Base-by-base conservation (phyloP, 2,329 filamentous ascomycete genomes). In the Penicillium sp. region DNA sequence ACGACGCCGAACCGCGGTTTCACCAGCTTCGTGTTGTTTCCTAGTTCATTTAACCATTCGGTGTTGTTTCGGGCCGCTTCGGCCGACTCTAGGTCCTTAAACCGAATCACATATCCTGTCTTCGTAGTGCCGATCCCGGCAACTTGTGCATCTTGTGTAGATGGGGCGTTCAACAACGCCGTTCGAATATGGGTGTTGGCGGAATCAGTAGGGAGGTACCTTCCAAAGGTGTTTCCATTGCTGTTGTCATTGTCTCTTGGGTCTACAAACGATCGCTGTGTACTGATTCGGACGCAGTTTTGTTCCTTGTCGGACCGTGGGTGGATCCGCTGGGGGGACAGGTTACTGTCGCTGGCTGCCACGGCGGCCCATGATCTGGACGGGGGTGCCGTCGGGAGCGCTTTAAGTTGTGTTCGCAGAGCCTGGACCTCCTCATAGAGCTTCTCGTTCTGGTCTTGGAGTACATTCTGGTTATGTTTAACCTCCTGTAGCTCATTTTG, bases 51-150 rank as follows among this genome's bases (percentile, higher is more conserved):
- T 28, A 53, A 41, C 60, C 53, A 66, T 39, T 50, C 48, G 14
- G 53, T 63, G 31, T 65, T 61, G 24, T 47, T 60, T 14, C 51
- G 50, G 11, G 62, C 59, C 20, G 46, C 43, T 16, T 63, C 51
- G 4, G 57, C 53, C 36, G 51, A 63, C 42, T 50, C 38, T 18
- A 45, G 13, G 39, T 66, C 44, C 46, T 58, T 59, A 30, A 65
- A 66, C 22, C 55, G 33, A 35, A 66, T 57, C 10, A 66, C 14
- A 43, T 66, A 65, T 24, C 60, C 58, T 14, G 48, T 51, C 10
- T 49, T 46, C 2, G 45, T 55, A 25, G 48, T 51, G 7, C 45
- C 45, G 14, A 55, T 33, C 3, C 48, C 45, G 5, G 45, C 45
- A 0, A 51, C 48, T 10, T 54, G 30, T 4, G 45, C 46, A 51